Evolutionary conservation across 371 early-diverging fungal species (phyloP), one percentile per base, ranked within the genome.

Genomic region (Paraphysoderma sedebokerense): DNA sequence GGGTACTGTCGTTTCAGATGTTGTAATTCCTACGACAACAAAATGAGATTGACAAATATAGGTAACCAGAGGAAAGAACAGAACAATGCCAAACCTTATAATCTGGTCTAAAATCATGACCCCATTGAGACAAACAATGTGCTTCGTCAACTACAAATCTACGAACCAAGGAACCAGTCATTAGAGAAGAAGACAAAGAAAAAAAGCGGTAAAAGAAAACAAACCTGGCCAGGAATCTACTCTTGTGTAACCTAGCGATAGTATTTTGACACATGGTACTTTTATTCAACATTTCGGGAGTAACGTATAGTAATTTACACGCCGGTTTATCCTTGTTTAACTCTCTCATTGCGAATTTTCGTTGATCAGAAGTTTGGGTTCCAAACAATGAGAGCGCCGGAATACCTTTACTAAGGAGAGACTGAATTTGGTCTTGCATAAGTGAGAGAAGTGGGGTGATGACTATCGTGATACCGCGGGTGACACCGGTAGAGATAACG

Each of bases 101-200:
- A 51, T 65, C 69, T 7, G 63, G 60, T 26, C 77, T 85, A 63
- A 90, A 99, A 56, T 98, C 98, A 61, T 93, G 90, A 11, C 98
- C 98, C 97, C 98, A 97, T 47, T 85, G 85, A 30, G 79, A 81
- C 6, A 98, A 76, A 64, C 99, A 99, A 59, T 99, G 99, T 0
- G 96, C 98, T 63, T 98, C 98, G 56, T 99, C 99, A 51, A 99
- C 78, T 0, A 98, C 98, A 72, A 99, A 95, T n/a, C n/a, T n/a
- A n/a, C n/a, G n/a, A n/a, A n/a, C n/a, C n/a, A n/a, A n/a, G n/a
- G n/a, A n/a, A n/a, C n/a, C n/a, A n/a, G n/a, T n/a, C n/a, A n/a
- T n/a, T n/a, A n/a, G n/a, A n/a, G n/a, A n/a, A n/a, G n/a, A n/a
- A n/a, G n/a, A n/a, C n/a, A n/a, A n/a, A n/a, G n/a, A n/a, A n/a